A percentile compares a stretch with the other conserved stretches of the same genome.
These are phyloP conservation scores for Thelonectria discophora DNA, from an alignment of 2,329 filamentous ascomycete species.

Conservation along the genomic window DNA sequence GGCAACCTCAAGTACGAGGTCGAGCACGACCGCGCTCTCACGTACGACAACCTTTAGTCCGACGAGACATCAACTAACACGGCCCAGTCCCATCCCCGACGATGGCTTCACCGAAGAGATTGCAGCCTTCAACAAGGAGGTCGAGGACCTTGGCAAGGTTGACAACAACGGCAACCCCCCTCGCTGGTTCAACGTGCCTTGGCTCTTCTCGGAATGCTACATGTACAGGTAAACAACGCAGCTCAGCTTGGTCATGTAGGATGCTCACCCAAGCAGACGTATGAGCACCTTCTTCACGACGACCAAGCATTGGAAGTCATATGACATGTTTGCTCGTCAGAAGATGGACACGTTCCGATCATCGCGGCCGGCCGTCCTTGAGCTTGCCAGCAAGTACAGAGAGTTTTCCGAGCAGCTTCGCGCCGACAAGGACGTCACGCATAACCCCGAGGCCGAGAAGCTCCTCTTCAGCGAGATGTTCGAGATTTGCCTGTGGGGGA, in stretches of 20 bases:
- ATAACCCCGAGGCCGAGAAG: constrained; percentile 74
- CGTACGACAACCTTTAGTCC: constrained; percentile 58
- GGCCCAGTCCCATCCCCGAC: constrained; percentile 72
- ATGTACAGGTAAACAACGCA: constrained; percentile 72
- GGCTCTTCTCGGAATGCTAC: constrained; percentile 95
- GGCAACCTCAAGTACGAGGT: constrained; percentile 92
- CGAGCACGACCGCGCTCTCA: constrained; percentile 84
- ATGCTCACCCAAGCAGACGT: constrained; percentile 59
- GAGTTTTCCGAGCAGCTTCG: constrained; percentile 75
- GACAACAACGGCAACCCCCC: constrained; percentile 53
- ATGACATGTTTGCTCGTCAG: constrained; percentile 89
- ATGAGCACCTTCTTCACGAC: constrained; percentile 80
- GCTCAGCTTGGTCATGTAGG: too few relatives aligned
- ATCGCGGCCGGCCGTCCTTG: constrained; percentile 84
- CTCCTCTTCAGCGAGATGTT: constrained; percentile 91
- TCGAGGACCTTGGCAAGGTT: constrained; percentile 70
- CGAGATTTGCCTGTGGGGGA: constrained; percentile 97
- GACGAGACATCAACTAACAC: constrained; percentile 18
- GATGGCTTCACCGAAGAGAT: constrained; percentile 85
- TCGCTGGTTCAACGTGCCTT: constrained; percentile 84
- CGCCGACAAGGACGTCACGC: constrained; percentile 58
- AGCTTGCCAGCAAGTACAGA: constrained; percentile 81
- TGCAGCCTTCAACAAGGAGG: constrained; percentile 83
- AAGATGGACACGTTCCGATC: constrained; percentile 94
- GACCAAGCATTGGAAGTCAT: constrained; percentile 84